phyloP scores from a whole-genome alignment of 208 protist genomes.

The Crithidia acanthocephali region DNA sequence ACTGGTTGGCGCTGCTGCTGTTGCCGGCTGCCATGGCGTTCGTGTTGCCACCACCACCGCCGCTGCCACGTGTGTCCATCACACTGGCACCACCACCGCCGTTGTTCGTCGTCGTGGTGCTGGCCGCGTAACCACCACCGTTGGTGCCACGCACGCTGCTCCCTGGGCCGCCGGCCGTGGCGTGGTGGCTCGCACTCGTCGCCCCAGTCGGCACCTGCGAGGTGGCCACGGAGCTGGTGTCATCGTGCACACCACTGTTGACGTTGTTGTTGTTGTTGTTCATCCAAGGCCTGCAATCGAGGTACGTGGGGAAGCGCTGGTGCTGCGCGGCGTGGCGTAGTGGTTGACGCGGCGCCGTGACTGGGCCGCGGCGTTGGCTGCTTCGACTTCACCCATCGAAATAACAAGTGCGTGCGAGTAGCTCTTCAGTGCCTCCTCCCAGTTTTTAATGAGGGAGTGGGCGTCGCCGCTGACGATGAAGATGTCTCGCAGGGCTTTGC shows the following conservation, averaged over 20 bases:
- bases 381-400: slow-evolving; percentile 58
- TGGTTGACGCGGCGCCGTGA: slow-evolving; percentile 15
- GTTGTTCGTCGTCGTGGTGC: neutral
- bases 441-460: slow-evolving; percentile 53
- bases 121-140: neutral
- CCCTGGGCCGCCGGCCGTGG: slow-evolving; percentile 3
- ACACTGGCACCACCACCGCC: neutral
- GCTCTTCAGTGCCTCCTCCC: slow-evolving; percentile 80
- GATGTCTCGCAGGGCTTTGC: slow-evolving; percentile 58
- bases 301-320: slow-evolving; percentile 3
- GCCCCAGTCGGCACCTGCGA: slow-evolving; percentile 6
- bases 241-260: slow-evolving; percentile 9
- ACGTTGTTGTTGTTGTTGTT: neutral
- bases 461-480: slow-evolving; percentile 78
- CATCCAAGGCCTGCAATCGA: slow-evolving; percentile 3
- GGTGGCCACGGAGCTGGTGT: neutral
- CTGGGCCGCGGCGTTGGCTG: slow-evolving; percentile 27
- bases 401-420: slow-evolving; percentile 79
- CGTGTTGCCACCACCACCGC: neutral
- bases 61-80: slow-evolving; percentile 1
- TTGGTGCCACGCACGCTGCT: neutral
- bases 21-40: neutral
- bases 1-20: slow-evolving; percentile 12
- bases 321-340: slow-evolving; percentile 1
- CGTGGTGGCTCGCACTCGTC: slow-evolving; percentile 5